A percentile compares a stretch with the other conserved stretches of the same genome.
Evolutionary conservation across 2,329 filamentous ascomycete species (phyloP).

Genomic region (Talaromyces verruculosus): DNA sequence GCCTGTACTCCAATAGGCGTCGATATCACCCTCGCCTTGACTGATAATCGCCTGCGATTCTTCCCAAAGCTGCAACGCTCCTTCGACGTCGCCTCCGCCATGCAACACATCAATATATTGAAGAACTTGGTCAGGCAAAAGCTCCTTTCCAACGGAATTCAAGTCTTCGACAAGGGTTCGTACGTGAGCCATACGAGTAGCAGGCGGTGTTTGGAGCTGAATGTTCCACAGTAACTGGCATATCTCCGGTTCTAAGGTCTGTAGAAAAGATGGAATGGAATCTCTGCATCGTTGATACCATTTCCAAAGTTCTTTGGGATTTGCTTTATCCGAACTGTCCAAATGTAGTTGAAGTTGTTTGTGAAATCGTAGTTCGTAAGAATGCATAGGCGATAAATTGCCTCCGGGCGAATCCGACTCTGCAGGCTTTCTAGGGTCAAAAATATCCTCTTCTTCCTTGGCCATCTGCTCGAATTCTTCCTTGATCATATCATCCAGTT

Average conservation of each 20-base stretch:
- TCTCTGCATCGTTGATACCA: conserved; percentile 53
- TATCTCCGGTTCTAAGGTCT: conserved; percentile 58
- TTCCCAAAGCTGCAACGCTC: conserved; percentile 65
- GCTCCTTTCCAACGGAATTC: conserved; percentile 55
- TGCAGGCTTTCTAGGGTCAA: conserved; percentile 31
- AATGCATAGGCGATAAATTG: conserved; percentile 38
- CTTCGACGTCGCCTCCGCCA: conserved; percentile 58
- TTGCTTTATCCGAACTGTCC: conserved; percentile 32
- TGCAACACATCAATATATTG: conserved; percentile 69
- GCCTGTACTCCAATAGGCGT: conserved; percentile 50
- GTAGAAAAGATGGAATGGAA: conserved; percentile 48
- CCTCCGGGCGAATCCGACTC: conserved; percentile 26
- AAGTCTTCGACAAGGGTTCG: conserved; percentile 66
- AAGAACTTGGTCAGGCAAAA: conserved; percentile 61
- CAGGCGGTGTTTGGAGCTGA: conserved; percentile 47
- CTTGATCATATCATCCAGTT: conserved; percentile 43
- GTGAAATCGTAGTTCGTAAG: conserved; percentile 45
- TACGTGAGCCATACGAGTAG: conserved; percentile 59
- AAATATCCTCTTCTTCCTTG: conserved; percentile 38
- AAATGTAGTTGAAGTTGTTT: conserved; percentile 35
- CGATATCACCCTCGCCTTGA: conserved; percentile 37
- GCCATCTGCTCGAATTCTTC: conserved; percentile 41
- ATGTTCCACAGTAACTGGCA: conserved; percentile 69
- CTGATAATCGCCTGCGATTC: conserved; percentile 57
- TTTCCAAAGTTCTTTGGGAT: conserved; percentile 48